Evolutionary conservation across 768 basidiomycete genomes (phyloP).

Genomic region (Kwoniella bestiolae): DNA sequence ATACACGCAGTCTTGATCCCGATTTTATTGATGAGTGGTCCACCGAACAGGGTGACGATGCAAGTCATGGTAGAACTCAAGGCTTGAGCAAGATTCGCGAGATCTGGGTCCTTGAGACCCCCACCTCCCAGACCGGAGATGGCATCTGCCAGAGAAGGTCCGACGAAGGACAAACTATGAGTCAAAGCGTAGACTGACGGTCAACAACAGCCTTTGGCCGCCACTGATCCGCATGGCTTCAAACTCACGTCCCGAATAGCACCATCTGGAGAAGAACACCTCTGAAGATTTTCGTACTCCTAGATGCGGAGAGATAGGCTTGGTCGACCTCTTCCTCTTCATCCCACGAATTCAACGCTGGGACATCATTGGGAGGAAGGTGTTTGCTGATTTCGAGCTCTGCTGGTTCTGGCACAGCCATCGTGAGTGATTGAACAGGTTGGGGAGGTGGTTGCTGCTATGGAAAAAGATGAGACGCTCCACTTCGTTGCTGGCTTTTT

Average conservation of each 20-base stretch:
- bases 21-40: slow-evolving; percentile 41
- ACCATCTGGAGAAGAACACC: slow-evolving; percentile 9
- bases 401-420: neutral
- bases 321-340: slow-evolving; percentile 6
- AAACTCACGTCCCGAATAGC: slow-evolving; percentile 9
- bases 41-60: slow-evolving; percentile 33
- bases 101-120: slow-evolving; percentile 28
- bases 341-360: neutral
- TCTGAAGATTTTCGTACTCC: neutral
- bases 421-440: no score
- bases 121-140: slow-evolving; percentile 19
- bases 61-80: slow-evolving; percentile 25
- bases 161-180: slow-evolving; percentile 4
- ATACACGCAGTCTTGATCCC: slow-evolving; percentile 35
- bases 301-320: slow-evolving; percentile 6
- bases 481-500: no score
- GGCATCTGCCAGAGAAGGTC: slow-evolving; percentile 8
- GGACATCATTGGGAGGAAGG: neutral
- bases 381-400: slow-evolving; percentile 6
- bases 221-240: no score
- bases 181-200: neutral
- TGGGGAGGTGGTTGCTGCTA: no score
- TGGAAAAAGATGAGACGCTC: no score
- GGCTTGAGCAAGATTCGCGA: slow-evolving; percentile 25
- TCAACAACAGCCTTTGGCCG: no score